Evolutionary conservation across 345 rosid genomes (phyloP).

Genomic region (Salix exigua): DNA sequence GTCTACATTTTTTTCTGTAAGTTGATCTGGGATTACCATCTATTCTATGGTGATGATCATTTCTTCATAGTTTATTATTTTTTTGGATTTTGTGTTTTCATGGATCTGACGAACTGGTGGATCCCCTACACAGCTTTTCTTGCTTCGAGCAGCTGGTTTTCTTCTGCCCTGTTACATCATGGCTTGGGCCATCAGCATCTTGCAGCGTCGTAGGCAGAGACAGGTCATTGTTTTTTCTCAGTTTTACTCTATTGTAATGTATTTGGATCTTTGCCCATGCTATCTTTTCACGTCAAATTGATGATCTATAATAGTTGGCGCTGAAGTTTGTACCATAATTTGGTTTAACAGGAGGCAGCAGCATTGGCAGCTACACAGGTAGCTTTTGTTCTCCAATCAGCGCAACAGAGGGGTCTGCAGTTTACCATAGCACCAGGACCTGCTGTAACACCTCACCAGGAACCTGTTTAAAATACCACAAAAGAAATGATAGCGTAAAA

Average conservation of each 20-base stretch:
- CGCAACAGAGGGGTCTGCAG: constrained; percentile 72
- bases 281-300: not conserved
- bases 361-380: constrained; percentile 79
- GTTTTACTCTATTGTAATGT: not conserved
- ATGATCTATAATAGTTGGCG: not conserved
- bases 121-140: constrained; percentile 67
- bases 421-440: constrained; percentile 63
- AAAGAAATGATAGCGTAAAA: not conserved
- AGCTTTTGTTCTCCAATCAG: constrained; percentile 81
- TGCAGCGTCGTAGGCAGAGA: constrained; percentile 93
- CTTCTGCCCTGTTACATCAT: constrained; percentile 94
- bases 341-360: constrained; percentile 69
- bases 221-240: constrained; percentile 45
- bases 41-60: not conserved
- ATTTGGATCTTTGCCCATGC: not conserved
- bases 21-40: constrained; percentile 18
- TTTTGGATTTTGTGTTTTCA: not conserved
- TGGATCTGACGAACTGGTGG: constrained; percentile 1
- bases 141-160: constrained; percentile 72
- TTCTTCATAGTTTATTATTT: not conserved
- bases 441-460: constrained; percentile 41
- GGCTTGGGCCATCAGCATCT: constrained; percentile 97
- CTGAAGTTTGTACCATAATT: constrained; percentile 12
- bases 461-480: constrained; percentile 35
- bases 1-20: constrained; percentile 71